Conservation (phyloP, 495 filamentous ascomycete genomes). For the Hypoxylon rickii region DNA sequence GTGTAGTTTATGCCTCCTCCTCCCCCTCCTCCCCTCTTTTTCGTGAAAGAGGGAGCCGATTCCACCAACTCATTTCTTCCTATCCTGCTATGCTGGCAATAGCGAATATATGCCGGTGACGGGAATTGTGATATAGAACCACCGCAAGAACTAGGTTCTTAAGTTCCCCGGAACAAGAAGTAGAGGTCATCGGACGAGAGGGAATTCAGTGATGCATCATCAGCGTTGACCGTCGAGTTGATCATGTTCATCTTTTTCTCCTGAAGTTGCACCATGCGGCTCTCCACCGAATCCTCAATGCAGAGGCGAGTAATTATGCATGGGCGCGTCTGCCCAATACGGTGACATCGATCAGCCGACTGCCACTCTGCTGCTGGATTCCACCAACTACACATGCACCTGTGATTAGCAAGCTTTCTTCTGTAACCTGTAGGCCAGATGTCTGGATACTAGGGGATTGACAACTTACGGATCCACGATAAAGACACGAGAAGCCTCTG, state of each 20-base stretch:
- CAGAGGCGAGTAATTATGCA: slow-evolving; percentile 93
- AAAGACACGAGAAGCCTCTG: slow-evolving; percentile 90
- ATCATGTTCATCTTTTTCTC: slow-evolving; percentile 99
- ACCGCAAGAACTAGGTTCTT: neutral
- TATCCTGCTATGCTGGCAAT: too few species aligned
- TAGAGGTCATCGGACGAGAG: slow-evolving; percentile 89
- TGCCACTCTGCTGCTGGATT: slow-evolving; percentile 98
- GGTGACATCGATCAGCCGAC: slow-evolving; percentile 92
- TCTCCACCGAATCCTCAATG: slow-evolving; percentile 96
- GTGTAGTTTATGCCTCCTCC: too few species aligned
- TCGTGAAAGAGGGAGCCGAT: too few species aligned
- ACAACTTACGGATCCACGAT: slow-evolving; percentile 86
- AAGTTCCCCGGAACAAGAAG: slow-evolving; percentile 81
- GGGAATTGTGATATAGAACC: too few species aligned
- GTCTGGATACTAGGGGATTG: neutral
- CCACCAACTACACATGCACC: slow-evolving; percentile 71
- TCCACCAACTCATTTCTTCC: too few species aligned
- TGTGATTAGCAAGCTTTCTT: slow-evolving; percentile 31
- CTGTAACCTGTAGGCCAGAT: slow-evolving; percentile 25
- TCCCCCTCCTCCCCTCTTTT: too few species aligned
- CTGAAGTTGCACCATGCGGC: slow-evolving; percentile 88
- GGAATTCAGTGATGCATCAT: slow-evolving; percentile 84
- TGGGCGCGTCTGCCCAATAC: slow-evolving; percentile 90
- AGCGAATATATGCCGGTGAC: too few species aligned
- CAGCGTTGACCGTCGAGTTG: slow-evolving; percentile 90